Base-by-base conservation (phyloP, 805 yeast genomes). In the Yamadazyma takamatsuzukensis region DNA sequence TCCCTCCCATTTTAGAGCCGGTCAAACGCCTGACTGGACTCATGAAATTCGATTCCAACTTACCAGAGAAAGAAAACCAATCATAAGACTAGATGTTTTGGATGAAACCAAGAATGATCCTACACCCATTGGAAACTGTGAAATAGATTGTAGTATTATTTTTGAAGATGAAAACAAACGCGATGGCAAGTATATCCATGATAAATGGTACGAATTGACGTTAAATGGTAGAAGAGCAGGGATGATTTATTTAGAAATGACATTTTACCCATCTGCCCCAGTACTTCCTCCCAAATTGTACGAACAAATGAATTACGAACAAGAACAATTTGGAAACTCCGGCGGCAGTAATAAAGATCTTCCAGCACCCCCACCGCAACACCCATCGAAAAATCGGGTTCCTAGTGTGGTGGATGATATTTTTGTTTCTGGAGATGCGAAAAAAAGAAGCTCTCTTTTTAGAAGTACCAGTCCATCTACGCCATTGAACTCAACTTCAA, bases 11-110 rank as follows among this genome's bases (percentile, higher is more conserved):
- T 72, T 76, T 32, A 64, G 97, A 44, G 98, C 96, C 1, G 98
- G 98, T 2, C 98, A 93, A 53, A 83, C 85, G 4, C 98, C 98
- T 1, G 74, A 68, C 14, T 93, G 97, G 86, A 80, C 85, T 39
- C 78, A 78, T 39, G 87, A 84, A 42, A 66, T 83, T 36, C 64
- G 85, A 44, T 85, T 83, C 49, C 72, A 72, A 23, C 64, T 86
- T 16, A 69, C 78, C 1, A 71, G 83, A 6, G 83, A 80, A 22
- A 68, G 80, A 17, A 76, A 72, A 31, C 82, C 87, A 2, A 39
- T 68, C 0, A 55, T 93, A 61, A 76, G 77, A 40, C 64, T 93
- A 2, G 85, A 84, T 23, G 78, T 88, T 1, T 74, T 88, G 43
- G 95, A 90, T 54, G 95, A 87, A 54, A 79, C 83, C 13, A 88